Base-by-base conservation (phyloP, 176 grass and related monocot genomes). In the Alloteropsis semialata region DNA sequence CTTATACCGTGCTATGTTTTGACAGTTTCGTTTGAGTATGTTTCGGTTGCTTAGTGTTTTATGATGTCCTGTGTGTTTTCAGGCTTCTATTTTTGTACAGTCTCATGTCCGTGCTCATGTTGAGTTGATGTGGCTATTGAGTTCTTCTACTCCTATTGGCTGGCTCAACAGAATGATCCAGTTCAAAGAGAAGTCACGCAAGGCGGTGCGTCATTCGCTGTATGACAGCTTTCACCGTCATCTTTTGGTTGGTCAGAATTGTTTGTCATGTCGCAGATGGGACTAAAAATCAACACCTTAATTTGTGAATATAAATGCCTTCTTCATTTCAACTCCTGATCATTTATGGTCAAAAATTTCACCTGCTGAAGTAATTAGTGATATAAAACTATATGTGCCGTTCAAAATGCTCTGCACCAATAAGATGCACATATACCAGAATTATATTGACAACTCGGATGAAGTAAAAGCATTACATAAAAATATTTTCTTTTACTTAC, bases 151-250 rank as follows among this genome's bases (percentile, higher is more conserved):
- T 37, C 96, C 96, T 77, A 86, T 98, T 91, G 96, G 96, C 72
- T 95, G 96, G 96, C 79, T 98, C 39, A 98, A 98, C 69, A 95
- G 75, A 82, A 98, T 98, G 96, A 98, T 98, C 33, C 96, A 98
- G 46, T 98, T 98, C 76, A 98, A 98, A 89, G 96, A 98, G 79
- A 98, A 98, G 85, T 98, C 93, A 86, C 91, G 82, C 85, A 98
- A 92, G 93, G 96, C 91, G 93, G 96, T 98, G 96, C 91, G 96
- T 98, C 89, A 86, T 60, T 82, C 38, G 69, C 91, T 98, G 89
- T 95, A 98, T 55, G 89, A 84, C 80, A 86, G 85, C 84, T 91
- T 72, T 88, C 75, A 88, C 87, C 79, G 65, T 82, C 69, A 72
- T 82, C 38, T 77, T 90, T 44, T 76, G 16, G 77, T 81, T 77